Conservation (phyloP, 23 red algal genomes). For the Cyanidium caldarium region DNA sequence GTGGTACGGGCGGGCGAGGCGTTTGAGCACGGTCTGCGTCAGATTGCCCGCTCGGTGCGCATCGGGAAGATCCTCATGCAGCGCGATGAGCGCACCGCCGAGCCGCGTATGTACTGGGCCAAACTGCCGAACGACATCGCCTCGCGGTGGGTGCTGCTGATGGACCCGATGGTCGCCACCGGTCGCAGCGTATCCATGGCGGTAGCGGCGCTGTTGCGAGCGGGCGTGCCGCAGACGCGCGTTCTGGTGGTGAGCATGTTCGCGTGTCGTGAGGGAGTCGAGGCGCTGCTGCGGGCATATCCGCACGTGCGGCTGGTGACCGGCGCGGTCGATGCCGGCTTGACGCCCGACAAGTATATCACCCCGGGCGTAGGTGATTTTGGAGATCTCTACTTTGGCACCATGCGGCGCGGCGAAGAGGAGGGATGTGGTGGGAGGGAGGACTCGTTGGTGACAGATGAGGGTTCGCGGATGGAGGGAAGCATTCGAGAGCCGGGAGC, state of each 20-base stretch:
- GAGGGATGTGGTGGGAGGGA: no score
- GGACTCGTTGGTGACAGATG: no score
- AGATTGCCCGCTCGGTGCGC: conserved; percentile 57
- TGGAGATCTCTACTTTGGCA: conserved; percentile 80
- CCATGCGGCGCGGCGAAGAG: no score
- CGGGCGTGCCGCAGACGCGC: conserved; percentile 42
- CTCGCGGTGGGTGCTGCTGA: conserved; percentile 50
- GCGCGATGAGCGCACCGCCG: conserved; percentile 43
- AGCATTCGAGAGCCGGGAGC: no score
- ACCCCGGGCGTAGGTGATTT: conserved; percentile 64
- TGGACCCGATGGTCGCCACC: conserved; percentile 94
- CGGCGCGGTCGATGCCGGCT: conserved; percentile 37
- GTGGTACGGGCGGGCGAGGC: conserved; percentile 89
- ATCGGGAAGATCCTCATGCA: conserved; percentile 94
- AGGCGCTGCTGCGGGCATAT: conserved; percentile 12
- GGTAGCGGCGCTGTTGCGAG: conserved; percentile 33
- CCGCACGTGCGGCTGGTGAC: conserved; percentile 55
- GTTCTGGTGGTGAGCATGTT: conserved; percentile 80
- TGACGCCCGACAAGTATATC: conserved; percentile 63
- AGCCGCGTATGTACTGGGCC: conserved; percentile 40
- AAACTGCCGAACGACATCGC: conserved; percentile 61
- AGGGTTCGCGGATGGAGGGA: no score
- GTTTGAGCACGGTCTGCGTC: conserved; percentile 67
- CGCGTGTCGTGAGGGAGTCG: conserved; percentile 48
- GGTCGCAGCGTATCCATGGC: conserved; percentile 53